Evolutionary conservation across 2,329 filamentous ascomycete genomes (phyloP).

Genomic region (Aspergillus thermomutatus): DNA sequence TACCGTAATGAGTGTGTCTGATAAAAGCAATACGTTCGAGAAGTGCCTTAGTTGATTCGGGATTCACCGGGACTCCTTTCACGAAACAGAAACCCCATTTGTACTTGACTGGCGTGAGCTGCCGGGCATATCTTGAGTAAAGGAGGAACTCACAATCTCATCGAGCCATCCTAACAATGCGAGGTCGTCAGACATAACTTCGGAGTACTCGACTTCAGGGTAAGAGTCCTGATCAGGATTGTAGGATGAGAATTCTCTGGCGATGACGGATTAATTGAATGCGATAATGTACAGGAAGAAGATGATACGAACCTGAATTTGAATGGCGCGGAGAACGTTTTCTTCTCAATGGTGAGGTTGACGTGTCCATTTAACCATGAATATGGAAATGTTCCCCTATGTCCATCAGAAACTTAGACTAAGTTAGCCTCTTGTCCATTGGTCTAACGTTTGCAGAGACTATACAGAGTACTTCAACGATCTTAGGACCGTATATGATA

Average conservation of each 20-base stretch:
- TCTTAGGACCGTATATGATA: conserved; percentile 31
- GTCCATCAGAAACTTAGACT: conserved; percentile 62
- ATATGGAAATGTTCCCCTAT: conserved; percentile 66
- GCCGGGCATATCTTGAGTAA: not conserved
- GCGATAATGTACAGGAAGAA: not conserved
- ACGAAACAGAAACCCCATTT: conserved; percentile 75
- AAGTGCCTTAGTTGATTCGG: conserved; percentile 69
- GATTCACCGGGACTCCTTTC: conserved; percentile 63
- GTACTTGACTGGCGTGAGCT: conserved; percentile 47
- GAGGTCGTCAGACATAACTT: conserved; percentile 57
- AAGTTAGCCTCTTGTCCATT: conserved; percentile 10
- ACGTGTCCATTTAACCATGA: conserved; percentile 56
- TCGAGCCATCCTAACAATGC: conserved; percentile 62
- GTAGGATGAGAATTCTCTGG: conserved; percentile 39
- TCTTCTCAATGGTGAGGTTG: conserved; percentile 27
- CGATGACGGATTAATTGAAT: not conserved
- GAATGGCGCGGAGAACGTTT: not conserved
- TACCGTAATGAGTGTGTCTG: conserved; percentile 85
- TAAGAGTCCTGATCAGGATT: conserved; percentile 40
- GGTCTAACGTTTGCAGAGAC: conserved; percentile 3
- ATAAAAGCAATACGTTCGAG: conserved; percentile 82
- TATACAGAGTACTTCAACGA: conserved; percentile 53
- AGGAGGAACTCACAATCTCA: conserved; percentile 48
- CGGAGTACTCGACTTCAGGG: conserved; percentile 59
- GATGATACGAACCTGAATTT: conserved; percentile 17